Percentiles rank a stretch among this genome's conserved stretches.
Conservation (phyloP, 2,329 filamentous ascomycete species). For the Fusarium dlaminii region DNA sequence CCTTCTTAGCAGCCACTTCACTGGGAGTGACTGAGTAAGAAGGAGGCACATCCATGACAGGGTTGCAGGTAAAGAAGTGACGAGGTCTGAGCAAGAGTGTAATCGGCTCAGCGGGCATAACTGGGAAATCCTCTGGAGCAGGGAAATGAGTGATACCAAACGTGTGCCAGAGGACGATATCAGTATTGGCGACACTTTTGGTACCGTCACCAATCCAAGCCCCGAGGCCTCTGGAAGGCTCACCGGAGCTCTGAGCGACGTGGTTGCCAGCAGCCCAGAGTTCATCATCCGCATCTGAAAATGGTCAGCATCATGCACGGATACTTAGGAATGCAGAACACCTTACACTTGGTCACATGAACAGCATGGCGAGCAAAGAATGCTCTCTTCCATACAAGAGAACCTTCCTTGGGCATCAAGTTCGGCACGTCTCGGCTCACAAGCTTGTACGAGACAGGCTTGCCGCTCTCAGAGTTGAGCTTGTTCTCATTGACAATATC, state of each 20-base stretch:
- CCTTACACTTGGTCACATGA: constrained; percentile 87
- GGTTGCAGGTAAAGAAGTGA: constrained; percentile 85
- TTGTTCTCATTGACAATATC: constrained; percentile 88
- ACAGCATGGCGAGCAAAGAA: constrained; percentile 88
- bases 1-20: constrained; percentile 43
- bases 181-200: constrained; percentile 78
- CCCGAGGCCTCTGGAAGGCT: constrained; percentile 76
- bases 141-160: constrained; percentile 94
- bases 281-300: constrained; percentile 77
- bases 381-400: constrained; percentile 88
- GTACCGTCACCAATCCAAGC: constrained; percentile 80
- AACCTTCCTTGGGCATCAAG: constrained; percentile 81
- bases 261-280: constrained; percentile 87
- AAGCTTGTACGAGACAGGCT: constrained; percentile 87
- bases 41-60: constrained; percentile 82
- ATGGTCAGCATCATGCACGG: not conserved
- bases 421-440: constrained; percentile 85
- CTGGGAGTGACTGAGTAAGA: constrained; percentile 42
- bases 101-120: constrained; percentile 92
- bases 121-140: constrained; percentile 86
- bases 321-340: not conserved
- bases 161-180: constrained; percentile 93
- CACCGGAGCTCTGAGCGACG: constrained; percentile 86
- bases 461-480: constrained; percentile 84
- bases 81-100: constrained; percentile 79